These are phyloP conservation scores for Candida xyloterini DNA, from an alignment of 805 yeast species.

Conservation along the genomic window DNA sequence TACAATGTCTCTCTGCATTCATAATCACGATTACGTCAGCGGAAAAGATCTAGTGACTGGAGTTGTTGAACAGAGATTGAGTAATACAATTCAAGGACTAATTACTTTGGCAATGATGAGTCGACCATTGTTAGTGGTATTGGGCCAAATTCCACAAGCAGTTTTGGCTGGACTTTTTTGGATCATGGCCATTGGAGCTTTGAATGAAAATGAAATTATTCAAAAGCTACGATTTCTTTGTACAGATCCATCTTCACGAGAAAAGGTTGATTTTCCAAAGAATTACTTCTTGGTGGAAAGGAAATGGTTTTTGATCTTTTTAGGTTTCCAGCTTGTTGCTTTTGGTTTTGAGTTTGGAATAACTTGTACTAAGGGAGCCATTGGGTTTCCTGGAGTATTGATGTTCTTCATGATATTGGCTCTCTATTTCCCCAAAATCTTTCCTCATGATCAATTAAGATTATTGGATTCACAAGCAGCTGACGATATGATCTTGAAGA, in stretches of 20 bases:
- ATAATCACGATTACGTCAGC: constrained; percentile 36
- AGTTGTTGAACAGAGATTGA: constrained; percentile 87
- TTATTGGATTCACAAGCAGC: constrained; percentile 53
- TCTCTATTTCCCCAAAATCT: constrained; percentile 57
- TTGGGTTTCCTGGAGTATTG: constrained; percentile 88
- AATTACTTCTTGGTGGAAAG: constrained; percentile 29
- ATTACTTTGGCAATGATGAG: constrained; percentile 85
- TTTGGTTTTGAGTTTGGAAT: constrained; percentile 81
- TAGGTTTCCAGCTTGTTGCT: constrained; percentile 59
- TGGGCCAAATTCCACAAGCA: constrained; percentile 88
- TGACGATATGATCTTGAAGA: constrained; percentile 31
- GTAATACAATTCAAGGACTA: constrained; percentile 82
- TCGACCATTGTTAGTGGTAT: constrained; percentile 75
- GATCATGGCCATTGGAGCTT: constrained; percentile 85
- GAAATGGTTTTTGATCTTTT: constrained; percentile 55
- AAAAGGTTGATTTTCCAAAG: constrained; percentile 18
- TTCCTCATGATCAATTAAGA: constrained; percentile 57
- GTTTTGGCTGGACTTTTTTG: constrained; percentile 90
- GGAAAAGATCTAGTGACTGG: constrained; percentile 36
- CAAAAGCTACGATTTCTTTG: constrained; percentile 59
- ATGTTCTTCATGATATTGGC: constrained; percentile 67
- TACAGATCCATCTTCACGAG: constrained; percentile 47
- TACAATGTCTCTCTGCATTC: constrained; percentile 70
- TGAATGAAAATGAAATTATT: constrained; percentile 64
- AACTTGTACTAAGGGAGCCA: constrained; percentile 84